phyloP scores from a whole-genome alignment of 73 alveolate species.

The Paramecium sonneborni region DNA sequence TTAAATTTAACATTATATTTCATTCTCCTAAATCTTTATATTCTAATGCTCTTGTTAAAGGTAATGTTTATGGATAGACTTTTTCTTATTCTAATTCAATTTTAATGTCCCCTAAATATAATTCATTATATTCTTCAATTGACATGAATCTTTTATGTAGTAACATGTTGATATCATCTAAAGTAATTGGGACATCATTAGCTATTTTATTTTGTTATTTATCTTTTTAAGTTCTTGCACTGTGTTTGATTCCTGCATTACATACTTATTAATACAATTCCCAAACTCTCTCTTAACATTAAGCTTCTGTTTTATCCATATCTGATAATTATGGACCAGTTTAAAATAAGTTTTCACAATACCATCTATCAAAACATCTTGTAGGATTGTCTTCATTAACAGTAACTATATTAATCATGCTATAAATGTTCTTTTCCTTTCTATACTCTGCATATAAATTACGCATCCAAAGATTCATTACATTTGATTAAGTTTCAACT shows the following conservation, averaged over 20 bases:
- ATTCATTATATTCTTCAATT: conserved; percentile 26
- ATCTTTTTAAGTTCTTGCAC: conserved; percentile 27
- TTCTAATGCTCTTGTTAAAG: conserved; percentile 42
- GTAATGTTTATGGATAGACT: neutral
- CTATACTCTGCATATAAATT: conserved; percentile 3
- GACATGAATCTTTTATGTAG: conserved; percentile 54
- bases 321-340: conserved; percentile 50
- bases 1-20: neutral
- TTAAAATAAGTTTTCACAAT: conserved; percentile 52
- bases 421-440: conserved; percentile 36
- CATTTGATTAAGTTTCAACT: neutral
- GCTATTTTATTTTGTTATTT: conserved; percentile 35
- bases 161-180: conserved; percentile 54
- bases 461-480: conserved; percentile 37
- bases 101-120: conserved; percentile 21
- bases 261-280: conserved; percentile 50
- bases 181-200: conserved; percentile 7
- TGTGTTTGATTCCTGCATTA: conserved; percentile 38
- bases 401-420: conserved; percentile 37
- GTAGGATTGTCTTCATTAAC: conserved; percentile 53
- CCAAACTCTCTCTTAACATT: conserved; percentile 56
- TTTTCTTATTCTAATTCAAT: conserved; percentile 48
- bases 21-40: conserved; percentile 47
- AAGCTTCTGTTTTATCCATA: conserved; percentile 47
- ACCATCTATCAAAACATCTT: conserved; percentile 47